Evolutionary conservation across 2,329 filamentous ascomycete species (phyloP).

Genomic region (Torrubiellomyces zombiae): DNA sequence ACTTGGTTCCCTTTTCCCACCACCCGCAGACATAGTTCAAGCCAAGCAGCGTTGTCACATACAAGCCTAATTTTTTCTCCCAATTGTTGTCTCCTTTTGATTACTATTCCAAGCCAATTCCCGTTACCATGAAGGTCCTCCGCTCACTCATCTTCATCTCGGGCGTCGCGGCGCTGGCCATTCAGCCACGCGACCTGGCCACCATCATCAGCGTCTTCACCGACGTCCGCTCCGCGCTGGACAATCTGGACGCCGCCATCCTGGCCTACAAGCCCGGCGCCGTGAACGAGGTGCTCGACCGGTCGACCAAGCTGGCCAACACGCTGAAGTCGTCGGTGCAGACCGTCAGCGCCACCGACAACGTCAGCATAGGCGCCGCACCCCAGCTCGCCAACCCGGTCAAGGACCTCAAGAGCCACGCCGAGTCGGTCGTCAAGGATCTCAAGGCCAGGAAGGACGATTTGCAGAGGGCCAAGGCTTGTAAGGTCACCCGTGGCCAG

Average conservation of each 20-base stretch:
- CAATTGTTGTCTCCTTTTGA: not conserved
- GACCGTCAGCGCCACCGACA: not conserved
- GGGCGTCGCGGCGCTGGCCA: not conserved
- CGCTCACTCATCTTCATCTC: slow-evolving; percentile 2
- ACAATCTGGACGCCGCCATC: not conserved
- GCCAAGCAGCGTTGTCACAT: too few relatives aligned
- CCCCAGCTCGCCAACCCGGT: not conserved
- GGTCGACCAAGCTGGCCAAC: slow-evolving; percentile 1
- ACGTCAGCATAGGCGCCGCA: not conserved
- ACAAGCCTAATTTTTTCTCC: too few relatives aligned
- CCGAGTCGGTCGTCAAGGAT: not conserved
- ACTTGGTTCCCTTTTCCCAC: not conserved
- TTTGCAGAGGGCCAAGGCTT: not conserved
- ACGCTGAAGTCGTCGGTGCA: not conserved
- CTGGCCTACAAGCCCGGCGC: not conserved
- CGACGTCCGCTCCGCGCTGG: not conserved
- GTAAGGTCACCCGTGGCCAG: not conserved
- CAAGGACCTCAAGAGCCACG: not conserved
- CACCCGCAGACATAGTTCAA: not conserved
- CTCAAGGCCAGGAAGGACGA: not conserved
- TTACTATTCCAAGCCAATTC: not conserved
- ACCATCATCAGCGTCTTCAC: not conserved
- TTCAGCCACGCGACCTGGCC: not conserved
- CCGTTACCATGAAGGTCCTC: slow-evolving; percentile 2
- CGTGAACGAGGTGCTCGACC: not conserved